Base-by-base conservation (phyloP, 2,329 filamentous ascomycete genomes). In the Sporothrix schenckii region DNA sequence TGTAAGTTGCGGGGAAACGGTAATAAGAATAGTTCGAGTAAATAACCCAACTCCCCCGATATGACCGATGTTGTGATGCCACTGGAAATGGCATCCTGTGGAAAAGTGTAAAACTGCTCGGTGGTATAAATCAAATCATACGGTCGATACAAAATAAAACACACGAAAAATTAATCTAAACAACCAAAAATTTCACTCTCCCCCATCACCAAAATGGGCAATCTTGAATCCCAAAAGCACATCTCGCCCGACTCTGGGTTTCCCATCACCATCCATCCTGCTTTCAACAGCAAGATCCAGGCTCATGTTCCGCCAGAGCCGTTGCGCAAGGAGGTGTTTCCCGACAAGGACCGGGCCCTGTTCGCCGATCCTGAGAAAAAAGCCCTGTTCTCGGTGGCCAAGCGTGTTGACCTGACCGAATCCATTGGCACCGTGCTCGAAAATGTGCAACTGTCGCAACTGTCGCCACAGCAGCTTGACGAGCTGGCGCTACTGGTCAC, bases 191-290 rank as follows among this genome's bases (percentile, higher is more conserved):
- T 5, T 19, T 49, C 4, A 49, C 44, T 14, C 44, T 19, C 14
- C 5, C 44, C 14, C 34, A 21, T 11, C 56, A 21, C 49, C 39
- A 69, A n/a, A 24, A 70, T 72, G 71, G 80, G 79, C 53, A 75
- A 80, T 61, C 79, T 85, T 4, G 81, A 83, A 76, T 74, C 83
- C 4, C 78, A 79, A 54, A 83, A 84, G 49, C 80, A 84, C 73
- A 80, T 85, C 50, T 85, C 82, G 6, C 80, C 81, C 5, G 83
- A 85, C 73, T 85, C 83, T 1, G 83, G 82, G 1, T 81, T 81
- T 47, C 82, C 83, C 0, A 79, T 81, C 30, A 81, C 79, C 1
- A 74, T 85, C 0, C 83, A 85, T 73, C 82, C 83, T 1, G 75
- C 79, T 68, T 85, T 83, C 77, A 83, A 84, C 69, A 75, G 79